A percentile compares a stretch with the other conserved stretches of the same genome.
Conservation (phyloP, 148 eudicot species). For the Rhododendron henanense region DNA sequence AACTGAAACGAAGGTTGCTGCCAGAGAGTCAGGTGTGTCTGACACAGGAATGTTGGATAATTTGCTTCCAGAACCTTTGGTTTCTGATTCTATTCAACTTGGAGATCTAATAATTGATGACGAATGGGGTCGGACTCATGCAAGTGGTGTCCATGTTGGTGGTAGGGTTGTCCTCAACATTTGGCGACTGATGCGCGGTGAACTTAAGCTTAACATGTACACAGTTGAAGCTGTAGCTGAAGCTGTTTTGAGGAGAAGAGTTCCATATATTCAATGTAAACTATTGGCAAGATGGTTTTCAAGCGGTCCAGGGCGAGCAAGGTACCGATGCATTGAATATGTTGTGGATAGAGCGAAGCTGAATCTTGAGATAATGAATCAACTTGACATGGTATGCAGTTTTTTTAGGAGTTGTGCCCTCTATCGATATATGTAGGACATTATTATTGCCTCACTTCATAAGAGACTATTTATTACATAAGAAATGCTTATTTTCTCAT, state of each 20-base stretch:
- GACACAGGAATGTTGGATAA: conserved; percentile 35
- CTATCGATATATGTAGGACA: background rate
- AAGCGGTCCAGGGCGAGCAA: conserved; percentile 85
- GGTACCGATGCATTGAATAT: conserved; percentile 72
- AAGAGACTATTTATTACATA: background rate
- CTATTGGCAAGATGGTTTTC: conserved; percentile 64
- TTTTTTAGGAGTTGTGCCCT: background rate
- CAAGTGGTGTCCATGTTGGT: conserved; percentile 87
- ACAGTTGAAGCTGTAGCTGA: conserved; percentile 84
- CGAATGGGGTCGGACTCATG: conserved; percentile 99
- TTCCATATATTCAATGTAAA: conserved; percentile 62
- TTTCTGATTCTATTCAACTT: conserved; percentile 38
- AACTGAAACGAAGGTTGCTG: conserved; percentile 35
- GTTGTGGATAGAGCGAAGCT: conserved; percentile 55
- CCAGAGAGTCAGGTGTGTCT: conserved; percentile 31
- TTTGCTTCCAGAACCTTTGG: conserved; percentile 38
- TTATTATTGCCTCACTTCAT: background rate
- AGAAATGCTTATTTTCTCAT: background rate
- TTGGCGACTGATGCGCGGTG: conserved; percentile 90
- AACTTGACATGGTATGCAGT: background rate
- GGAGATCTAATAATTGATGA: conserved; percentile 73
- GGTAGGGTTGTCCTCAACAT: conserved; percentile 90
- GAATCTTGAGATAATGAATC: conserved; percentile 61
- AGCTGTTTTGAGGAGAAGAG: conserved; percentile 76
- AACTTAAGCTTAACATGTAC: conserved; percentile 77